Evolutionary conservation across 306 rosid genomes (phyloP), one percentile per base, ranked within the genome.

Genomic region (Elaeagnus macrophylla): DNA sequence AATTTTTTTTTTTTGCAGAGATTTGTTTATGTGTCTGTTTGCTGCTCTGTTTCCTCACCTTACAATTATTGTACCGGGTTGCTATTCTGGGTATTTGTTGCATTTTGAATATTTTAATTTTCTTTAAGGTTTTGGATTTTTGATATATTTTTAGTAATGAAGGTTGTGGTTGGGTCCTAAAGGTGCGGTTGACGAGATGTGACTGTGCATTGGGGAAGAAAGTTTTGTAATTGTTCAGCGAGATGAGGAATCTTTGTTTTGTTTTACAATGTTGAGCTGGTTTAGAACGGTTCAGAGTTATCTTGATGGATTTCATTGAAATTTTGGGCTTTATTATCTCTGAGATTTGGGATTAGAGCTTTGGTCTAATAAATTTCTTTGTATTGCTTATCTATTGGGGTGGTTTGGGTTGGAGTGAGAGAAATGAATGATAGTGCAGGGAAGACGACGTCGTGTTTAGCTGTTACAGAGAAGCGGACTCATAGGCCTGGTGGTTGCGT

Each of bases 401-500:
- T 49, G 53, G 11, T 44, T 64, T 68, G 49, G 17, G 18, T 13
- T 16, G 55, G 56, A 42, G 48, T 16, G 62, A 38, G 73, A 66
- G 39, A 78, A 74, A 83, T 89, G 97, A 71, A 62, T 64, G 95
- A 86, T 7, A 53, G 68, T 74, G 9, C 72, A 0, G 87, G 58
- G 62, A 77, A 68, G 72, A 52, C 67, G 48, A 64, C 71, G 57
- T 72, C 89, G 17, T 77, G 62, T 72, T 74, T 89, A 61, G 81
- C 83, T 6, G 79, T 89, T 42, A 39, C 84, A 1, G 97, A 89
- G 64, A 86, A 80, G 80, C 74, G 78, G 66, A 71, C 67, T 35
- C 89, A 72, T 15, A 79, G 62, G 55, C 81, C 81, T 13, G 95
- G 94, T 67, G 97, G 95, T 52, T 89, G 95, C 59, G 78, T 58